Evolutionary conservation across 2,329 filamentous ascomycete genomes (phyloP).

Genomic region (Bipolaris bicolor): DNA sequence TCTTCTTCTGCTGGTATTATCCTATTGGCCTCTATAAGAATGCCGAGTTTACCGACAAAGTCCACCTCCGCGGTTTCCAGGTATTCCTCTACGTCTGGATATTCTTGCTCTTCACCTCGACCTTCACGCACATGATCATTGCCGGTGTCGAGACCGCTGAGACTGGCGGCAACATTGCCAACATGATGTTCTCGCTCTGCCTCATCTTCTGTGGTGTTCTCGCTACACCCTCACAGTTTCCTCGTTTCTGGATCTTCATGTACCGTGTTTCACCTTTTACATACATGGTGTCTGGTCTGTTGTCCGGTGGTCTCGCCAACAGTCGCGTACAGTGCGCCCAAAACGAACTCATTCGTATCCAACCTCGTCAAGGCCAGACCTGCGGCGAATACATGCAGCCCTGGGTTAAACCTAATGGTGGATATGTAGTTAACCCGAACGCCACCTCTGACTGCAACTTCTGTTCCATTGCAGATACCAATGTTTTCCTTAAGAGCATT

Average conservation of each 20-base stretch:
- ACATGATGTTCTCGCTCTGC: conserved; percentile 73
- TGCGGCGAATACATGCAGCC: conserved; percentile 49
- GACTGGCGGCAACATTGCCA: conserved; percentile 76
- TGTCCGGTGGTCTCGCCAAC: conserved; percentile 73
- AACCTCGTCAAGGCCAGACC: conserved; percentile 59
- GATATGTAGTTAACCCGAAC: conserved; percentile 46
- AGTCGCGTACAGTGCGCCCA: conserved; percentile 68
- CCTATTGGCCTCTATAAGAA: conserved; percentile 79
- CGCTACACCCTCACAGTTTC: conserved; percentile 65
- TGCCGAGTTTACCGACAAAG: conserved; percentile 65
- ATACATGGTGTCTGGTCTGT: conserved; percentile 76
- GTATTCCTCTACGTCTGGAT: conserved; percentile 78
- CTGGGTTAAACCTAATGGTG: conserved; percentile 41
- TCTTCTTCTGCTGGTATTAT: conserved; percentile 86
- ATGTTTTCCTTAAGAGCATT: conserved; percentile 51
- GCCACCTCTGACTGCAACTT: conserved; percentile 50
- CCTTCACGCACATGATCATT: conserved; percentile 80
- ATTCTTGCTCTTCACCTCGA: conserved; percentile 81
- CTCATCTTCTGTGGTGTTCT: conserved; percentile 80
- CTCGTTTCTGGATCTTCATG: conserved; percentile 84
- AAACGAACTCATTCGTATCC: conserved; percentile 73
- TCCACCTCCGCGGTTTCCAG: conserved; percentile 72
- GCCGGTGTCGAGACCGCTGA: conserved; percentile 77
- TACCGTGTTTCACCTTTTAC: conserved; percentile 83
- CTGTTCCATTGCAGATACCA: conserved; percentile 51